A percentile compares a stretch with the other conserved stretches of the same genome.
Conservation (phyloP, 768 basidiomycete species). For the Leccinum uliginosum region DNA sequence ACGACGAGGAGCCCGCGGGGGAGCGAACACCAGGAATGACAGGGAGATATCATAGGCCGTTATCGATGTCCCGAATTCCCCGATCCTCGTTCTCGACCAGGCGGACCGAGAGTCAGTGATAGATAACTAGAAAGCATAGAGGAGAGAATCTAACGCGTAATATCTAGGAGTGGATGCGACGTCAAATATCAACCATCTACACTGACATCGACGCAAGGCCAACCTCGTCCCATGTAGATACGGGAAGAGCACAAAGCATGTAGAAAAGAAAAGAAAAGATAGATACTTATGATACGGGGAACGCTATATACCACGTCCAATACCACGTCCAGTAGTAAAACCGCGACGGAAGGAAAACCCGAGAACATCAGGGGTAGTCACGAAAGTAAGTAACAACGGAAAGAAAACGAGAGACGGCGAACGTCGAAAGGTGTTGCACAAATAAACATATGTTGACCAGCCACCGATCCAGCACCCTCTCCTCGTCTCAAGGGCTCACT, state of each 20-base stretch:
- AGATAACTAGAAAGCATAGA: background rate
- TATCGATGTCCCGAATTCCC: background rate
- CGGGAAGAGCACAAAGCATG: background rate
- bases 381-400: background rate
- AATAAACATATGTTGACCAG: background rate
- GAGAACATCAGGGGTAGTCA: background rate
- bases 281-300: no score
- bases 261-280: background rate
- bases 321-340: background rate
- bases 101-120: background rate
- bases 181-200: background rate
- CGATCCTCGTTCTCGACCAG: background rate
- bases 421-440: conserved; percentile 15
- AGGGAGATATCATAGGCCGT: background rate
- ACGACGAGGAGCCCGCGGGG: background rate
- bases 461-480: background rate
- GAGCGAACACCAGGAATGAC: background rate
- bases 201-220: background rate
- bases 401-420: conserved; percentile 22
- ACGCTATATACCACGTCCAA: background rate
- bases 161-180: background rate
- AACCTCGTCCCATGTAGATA: background rate
- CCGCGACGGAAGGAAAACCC: background rate
- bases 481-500: conserved; percentile 10
- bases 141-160: background rate